Percentiles rank a stretch among this genome's conserved stretches.
Conservation (phyloP, 805 yeast genomes). For the Wickerhamomyces subpelliculosus region DNA sequence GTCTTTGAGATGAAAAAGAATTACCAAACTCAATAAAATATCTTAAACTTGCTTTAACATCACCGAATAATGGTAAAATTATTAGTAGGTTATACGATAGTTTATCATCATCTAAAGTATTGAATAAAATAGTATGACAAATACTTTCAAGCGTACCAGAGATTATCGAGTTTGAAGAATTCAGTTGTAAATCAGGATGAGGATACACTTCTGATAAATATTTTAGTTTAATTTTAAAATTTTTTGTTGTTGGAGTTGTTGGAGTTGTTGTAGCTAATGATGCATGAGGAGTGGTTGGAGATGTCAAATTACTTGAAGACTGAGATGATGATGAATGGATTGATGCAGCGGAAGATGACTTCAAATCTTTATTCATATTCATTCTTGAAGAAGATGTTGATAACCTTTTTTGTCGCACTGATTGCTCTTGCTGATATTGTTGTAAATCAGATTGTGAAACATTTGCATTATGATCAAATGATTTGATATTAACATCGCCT, state of each 20-base stretch:
- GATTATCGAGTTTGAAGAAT: constrained; percentile 37
- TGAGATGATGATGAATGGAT: constrained; percentile 7
- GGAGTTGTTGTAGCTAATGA: neutral
- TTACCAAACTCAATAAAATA: constrained; percentile 37
- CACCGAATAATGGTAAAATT: constrained; percentile 50
- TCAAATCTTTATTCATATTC: constrained; percentile 9
- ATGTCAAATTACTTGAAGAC: constrained; percentile 3
- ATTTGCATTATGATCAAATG: constrained; percentile 27
- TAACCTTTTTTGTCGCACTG: constrained; percentile 21
- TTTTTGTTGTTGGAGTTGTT: constrained; percentile 1
- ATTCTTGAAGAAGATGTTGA: constrained; percentile 18
- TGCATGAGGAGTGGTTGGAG: too few species aligned
- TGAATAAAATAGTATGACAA: constrained; percentile 66
- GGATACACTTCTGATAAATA: constrained; percentile 42
- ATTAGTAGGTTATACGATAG: constrained; percentile 37
- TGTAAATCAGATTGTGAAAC: constrained; percentile 1
- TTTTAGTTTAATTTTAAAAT: constrained; percentile 15
- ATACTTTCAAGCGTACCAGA: constrained; percentile 65
- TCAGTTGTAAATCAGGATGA: constrained; percentile 55
- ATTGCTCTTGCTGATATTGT: constrained; percentile 4
- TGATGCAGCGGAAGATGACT: too few species aligned
- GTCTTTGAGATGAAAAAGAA: constrained; percentile 24
- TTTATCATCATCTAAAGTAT: constrained; percentile 33
- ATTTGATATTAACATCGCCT: constrained; percentile 36
- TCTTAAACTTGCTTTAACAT: constrained; percentile 35